Base-by-base conservation (phyloP, 345 rosid species). In the Syzygium aqueum region DNA sequence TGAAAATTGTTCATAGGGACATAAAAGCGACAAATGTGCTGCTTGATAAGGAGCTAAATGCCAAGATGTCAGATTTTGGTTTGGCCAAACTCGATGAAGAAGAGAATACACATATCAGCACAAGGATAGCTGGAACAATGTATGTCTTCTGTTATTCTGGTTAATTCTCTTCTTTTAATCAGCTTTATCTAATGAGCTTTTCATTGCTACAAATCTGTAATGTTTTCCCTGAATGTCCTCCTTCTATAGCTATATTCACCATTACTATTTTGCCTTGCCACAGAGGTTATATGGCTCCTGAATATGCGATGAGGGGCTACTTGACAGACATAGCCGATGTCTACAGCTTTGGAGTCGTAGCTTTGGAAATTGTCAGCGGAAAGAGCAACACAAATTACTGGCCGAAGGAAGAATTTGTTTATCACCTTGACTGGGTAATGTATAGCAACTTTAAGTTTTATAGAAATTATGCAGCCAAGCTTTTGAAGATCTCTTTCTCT, bases 231-330 rank as follows among this genome's bases (percentile, higher is more conserved):
- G 11, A 50, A 84, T 28, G 30, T 11, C 37, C 56, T 84, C 8
- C 3, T 7, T 43, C 50, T 5, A 80, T 43, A 5, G 28, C 15
- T 9, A 50, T 43, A 27, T 46, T 80, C 7, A 3, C 11, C 2
- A 50, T 27, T 10, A 30, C 10, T 85, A 8, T 28, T 54, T 88
- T 54, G 43, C 23, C 19, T 49, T 27, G 49, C 28, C 40, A 49
- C 88, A 95, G 99, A 93, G 99, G 99, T 56, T 97, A 96, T 87
- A 97, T 97, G 98, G 98, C 99, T 87, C 99, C 98, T 2, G 97
- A 96, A 90, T 96, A 97, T 89, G 98, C 98, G 51, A 96, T 96
- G 99, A 95, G 98, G 88, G 99, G 99, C 82, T 96, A 97, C 93
- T 92, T 96, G 94, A 97, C 98, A 5, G 97, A 96, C 87, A 97